These are phyloP conservation scores for Kuraishia ogatae DNA, from an alignment of 805 yeast genomes.

Conservation along the genomic window DNA sequence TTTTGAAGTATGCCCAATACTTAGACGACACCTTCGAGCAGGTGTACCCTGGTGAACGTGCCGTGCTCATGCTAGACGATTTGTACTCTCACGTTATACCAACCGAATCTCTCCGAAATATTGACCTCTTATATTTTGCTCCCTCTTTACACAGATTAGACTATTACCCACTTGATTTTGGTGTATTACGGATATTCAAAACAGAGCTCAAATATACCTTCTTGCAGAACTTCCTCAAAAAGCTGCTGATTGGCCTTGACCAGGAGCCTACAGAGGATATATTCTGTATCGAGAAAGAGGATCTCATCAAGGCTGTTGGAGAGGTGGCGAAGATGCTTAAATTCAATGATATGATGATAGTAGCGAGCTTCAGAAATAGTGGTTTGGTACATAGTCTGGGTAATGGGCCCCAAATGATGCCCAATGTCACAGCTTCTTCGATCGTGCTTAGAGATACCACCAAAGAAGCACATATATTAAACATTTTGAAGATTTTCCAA, in stretches of 20 bases:
- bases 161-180: conserved; percentile 23
- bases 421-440: conserved; percentile 1
- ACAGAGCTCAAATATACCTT: conserved; percentile 14
- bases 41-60: conserved; percentile 10
- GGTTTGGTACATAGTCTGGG: conserved; percentile 8
- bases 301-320: conserved; percentile 14
- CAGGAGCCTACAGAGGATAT: conserved; percentile 1
- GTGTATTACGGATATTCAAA: conserved; percentile 24
- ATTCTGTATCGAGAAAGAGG: conserved; percentile 11
- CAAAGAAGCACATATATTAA: conserved; percentile 16
- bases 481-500: conserved; percentile 13
- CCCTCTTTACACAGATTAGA: conserved; percentile 9
- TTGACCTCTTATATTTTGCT: conserved; percentile 21
- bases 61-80: conserved; percentile 23
- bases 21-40: conserved; percentile 9
- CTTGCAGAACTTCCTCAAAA: conserved; percentile 10
- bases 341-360: conserved; percentile 5
- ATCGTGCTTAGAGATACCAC: conserved; percentile 8
- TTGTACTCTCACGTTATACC: conserved; percentile 27
- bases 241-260: conserved; percentile 4
- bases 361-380: conserved; percentile 14
- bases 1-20: conserved; percentile 14
- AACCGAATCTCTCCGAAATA: conserved; percentile 15
- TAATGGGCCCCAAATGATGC: conserved; percentile 5
- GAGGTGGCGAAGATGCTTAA: conserved; percentile 12